These are phyloP conservation scores for Neurospora pannonica DNA, from an alignment of 495 filamentous ascomycete genomes.

Conservation along the genomic window DNA sequence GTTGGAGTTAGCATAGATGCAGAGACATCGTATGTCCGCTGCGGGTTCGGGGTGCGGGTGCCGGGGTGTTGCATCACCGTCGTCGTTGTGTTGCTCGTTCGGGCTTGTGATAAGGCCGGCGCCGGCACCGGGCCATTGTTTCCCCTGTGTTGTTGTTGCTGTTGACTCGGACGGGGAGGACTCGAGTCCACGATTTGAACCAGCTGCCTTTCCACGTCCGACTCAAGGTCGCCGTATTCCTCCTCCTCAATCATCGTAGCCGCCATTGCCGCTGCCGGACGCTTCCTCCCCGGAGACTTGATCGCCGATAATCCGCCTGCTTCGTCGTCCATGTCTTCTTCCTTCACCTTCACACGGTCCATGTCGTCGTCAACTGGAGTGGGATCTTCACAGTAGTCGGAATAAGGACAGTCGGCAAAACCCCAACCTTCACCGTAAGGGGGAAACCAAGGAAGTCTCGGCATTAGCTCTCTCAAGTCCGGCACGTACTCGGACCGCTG, in stretches of 20 bases:
- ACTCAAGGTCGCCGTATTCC: constrained; percentile 1
- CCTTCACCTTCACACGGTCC: neutral
- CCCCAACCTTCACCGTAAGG: neutral
- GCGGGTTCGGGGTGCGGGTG: neutral
- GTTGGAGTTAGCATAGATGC: neutral
- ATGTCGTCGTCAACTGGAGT: neutral
- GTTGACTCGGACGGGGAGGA: neutral
- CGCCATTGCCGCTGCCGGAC: neutral
- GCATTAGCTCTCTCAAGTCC: neutral
- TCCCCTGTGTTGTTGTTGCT: neutral
- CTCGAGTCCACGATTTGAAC: neutral
- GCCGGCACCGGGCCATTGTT: constrained; percentile 13
- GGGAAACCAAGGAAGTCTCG: neutral
- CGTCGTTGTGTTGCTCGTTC: neutral
- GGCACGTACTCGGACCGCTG: neutral
- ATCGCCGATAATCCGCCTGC: neutral
- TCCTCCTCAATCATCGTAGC: constrained; percentile 2
- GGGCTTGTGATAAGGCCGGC: constrained; percentile 23
- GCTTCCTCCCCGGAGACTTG: neutral
- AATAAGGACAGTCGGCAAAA: neutral
- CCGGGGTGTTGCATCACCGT: neutral
- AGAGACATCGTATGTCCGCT: neutral
- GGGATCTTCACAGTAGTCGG: neutral
- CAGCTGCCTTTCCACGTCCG: constrained; percentile 11
- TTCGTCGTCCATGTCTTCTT: neutral